These are phyloP conservation scores for Picea glauca DNA, from an alignment of 75 land plant genomes.

Conservation along the genomic window DNA sequence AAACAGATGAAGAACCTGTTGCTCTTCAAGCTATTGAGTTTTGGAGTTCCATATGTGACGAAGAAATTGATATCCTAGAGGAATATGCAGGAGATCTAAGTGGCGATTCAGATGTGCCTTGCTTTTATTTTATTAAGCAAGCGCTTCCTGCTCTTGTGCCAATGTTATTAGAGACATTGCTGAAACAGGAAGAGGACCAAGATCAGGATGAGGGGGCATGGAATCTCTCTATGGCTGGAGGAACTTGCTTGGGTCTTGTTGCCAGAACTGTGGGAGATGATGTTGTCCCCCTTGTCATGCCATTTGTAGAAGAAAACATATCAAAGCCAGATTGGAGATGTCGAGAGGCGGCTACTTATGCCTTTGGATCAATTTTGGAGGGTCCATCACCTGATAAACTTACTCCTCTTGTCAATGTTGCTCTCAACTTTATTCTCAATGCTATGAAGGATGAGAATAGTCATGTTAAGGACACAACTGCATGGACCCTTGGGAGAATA, in stretches of 20 bases:
- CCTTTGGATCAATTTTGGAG: constrained; percentile 75
- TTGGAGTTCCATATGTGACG: constrained; percentile 80
- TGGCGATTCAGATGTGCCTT: constrained; percentile 29
- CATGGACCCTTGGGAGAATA: constrained; percentile 82
- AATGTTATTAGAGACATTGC: constrained; percentile 61
- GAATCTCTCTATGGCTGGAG: constrained; percentile 84
- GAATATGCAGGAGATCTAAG: constrained; percentile 19
- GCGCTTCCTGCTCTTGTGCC: constrained; percentile 56
- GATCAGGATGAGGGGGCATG: constrained; percentile 67
- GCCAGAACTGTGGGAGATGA: constrained; percentile 75
- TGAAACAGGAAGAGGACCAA: constrained; percentile 80
- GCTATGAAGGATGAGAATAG: constrained; percentile 68
- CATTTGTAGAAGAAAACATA: constrained; percentile 67
- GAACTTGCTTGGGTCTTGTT: constrained; percentile 71
- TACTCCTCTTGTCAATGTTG: constrained; percentile 50
- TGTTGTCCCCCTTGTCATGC: constrained; percentile 72
- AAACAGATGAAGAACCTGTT: constrained; percentile 57
- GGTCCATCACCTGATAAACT: constrained; percentile 63
- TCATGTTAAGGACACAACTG: constrained; percentile 84
- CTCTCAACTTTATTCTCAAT: constrained; percentile 60
- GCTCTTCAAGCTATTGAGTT: constrained; percentile 80
- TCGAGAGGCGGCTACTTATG: constrained; percentile 73
- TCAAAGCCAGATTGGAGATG: constrained; percentile 61
- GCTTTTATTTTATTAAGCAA: constrained; percentile 55
- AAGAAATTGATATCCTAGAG: constrained; percentile 65